Base-by-base conservation (phyloP, 257 asterid species). In the Nicotiana benthamiana region DNA sequence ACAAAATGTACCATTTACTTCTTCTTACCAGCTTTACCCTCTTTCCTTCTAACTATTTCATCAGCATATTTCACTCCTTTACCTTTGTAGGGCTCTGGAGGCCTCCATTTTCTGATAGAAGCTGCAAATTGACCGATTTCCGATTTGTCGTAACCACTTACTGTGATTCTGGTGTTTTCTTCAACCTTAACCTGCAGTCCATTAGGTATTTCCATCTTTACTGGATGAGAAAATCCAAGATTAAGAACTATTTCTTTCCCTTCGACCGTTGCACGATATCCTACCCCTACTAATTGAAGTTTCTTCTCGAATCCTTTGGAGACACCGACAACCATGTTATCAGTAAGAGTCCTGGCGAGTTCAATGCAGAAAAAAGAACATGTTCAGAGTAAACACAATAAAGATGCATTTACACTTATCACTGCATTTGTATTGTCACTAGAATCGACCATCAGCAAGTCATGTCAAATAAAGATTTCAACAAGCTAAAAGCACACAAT, bases 11-110 rank as follows among this genome's bases (percentile, higher is more conserved):
- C 60, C 77, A 26, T 51, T 61, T 60, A 93, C 84, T 95, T 95
- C 86, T 95, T 95, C 91, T 93, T 95, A 83, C 99, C 98, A 15
- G 97, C 97, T 89, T 95, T 95, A 46, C 99, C 99, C 83, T 95
- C 99, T 84, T 95, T 93, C 59, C 98, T 93, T 89, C 98, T 89
- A 16, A 95, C 89, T 4, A 95, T 63, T 85, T 95, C 99, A 85
- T 95, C 97, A 2, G 98, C 98, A 83, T 93, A 95, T 81, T 89
- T 93, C 85, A 93, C 97, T 18, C 99, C 99, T 77, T 95, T 95
- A 81, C 98, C 98, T 72, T 95, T 95, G 87, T 95, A 95, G 6
- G 99, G 99, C 92, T 95, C 99, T 4, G 99, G 99, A 30, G 99
- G 99, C 80, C 99, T 95, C 99, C 99, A 95, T 78, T 93, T 95